phyloP scores from a whole-genome alignment of 306 rosid species.

The Prunus kanzakura region DNA sequence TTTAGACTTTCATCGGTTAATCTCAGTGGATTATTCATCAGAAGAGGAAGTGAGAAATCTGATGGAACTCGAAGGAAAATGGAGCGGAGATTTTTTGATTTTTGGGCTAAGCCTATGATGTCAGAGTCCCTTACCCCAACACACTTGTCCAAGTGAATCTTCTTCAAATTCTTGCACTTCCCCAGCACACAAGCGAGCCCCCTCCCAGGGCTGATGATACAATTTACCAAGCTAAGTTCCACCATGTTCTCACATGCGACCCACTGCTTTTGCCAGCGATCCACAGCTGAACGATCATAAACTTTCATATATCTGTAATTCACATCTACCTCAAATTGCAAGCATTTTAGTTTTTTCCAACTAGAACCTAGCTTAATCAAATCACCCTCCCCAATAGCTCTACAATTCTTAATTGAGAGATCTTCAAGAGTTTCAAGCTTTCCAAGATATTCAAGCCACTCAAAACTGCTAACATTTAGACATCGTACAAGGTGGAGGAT shows the following conservation, averaged over 20 bases:
- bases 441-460: slow-evolving; percentile 49
- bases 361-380: slow-evolving; percentile 59
- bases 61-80: slow-evolving; percentile 76
- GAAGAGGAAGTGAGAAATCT: slow-evolving; percentile 74
- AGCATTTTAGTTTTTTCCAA: slow-evolving; percentile 63
- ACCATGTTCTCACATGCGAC: slow-evolving; percentile 66
- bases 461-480: slow-evolving; percentile 62
- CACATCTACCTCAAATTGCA: slow-evolving; percentile 88
- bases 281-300: slow-evolving; percentile 73
- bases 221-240: slow-evolving; percentile 78
- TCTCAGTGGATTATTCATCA: slow-evolving; percentile 54
- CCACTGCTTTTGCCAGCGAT: slow-evolving; percentile 80
- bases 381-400: slow-evolving; percentile 50
- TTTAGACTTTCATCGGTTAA: slow-evolving; percentile 78
- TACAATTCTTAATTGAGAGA: slow-evolving; percentile 40
- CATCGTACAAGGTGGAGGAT: slow-evolving; percentile 82
- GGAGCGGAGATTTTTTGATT: slow-evolving; percentile 57
- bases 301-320: slow-evolving; percentile 88
- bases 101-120: slow-evolving; percentile 61
- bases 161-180: slow-evolving; percentile 76
- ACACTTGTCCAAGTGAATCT: slow-evolving; percentile 80
- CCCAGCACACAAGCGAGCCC: slow-evolving; percentile 87
- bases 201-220: slow-evolving; percentile 89
- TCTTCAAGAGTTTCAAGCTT: slow-evolving; percentile 39
- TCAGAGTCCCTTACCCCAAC: slow-evolving; percentile 86